These are phyloP conservation scores for Nidularia sp. DNA, from an alignment of 768 basidiomycete species.

Conservation along the genomic window DNA sequence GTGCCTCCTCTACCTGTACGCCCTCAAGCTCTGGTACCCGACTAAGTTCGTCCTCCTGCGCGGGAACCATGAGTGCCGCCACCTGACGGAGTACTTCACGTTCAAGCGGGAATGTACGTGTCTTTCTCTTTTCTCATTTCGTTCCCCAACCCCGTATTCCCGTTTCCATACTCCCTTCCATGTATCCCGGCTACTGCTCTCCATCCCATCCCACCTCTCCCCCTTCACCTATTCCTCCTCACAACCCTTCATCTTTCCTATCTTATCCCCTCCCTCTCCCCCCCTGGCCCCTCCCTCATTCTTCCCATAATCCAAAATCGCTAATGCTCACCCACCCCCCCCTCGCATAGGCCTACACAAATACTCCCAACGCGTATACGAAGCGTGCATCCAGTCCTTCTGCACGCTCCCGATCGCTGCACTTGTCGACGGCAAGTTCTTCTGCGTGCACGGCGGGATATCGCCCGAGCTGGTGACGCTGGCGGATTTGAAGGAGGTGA, in stretches of 20 bases:
- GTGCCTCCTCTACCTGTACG: slow-evolving; percentile 92
- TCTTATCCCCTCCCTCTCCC: slow-evolving; percentile 2
- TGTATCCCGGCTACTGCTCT: too few relatives aligned
- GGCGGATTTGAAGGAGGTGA: slow-evolving; percentile 65
- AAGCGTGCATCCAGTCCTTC: slow-evolving; percentile 90
- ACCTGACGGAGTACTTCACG: slow-evolving; percentile 96
- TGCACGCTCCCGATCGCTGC: slow-evolving; percentile 87
- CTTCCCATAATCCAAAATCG: too few relatives aligned
- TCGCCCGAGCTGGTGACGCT: slow-evolving; percentile 82
- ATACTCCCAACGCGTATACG: slow-evolving; percentile 82
- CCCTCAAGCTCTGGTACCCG: slow-evolving; percentile 90
- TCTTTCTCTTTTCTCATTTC: slow-evolving; percentile 1
- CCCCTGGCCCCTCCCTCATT: not conserved
- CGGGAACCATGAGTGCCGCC: slow-evolving; percentile 96
- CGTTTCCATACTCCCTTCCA: too few relatives aligned
- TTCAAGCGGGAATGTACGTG: slow-evolving; percentile 93
- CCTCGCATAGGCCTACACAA: slow-evolving; percentile 72
- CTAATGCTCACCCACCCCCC: not conserved
- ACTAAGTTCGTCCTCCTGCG: slow-evolving; percentile 78
- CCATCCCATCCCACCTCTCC: too few relatives aligned
- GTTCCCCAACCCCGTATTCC: not conserved
- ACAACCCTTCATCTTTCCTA: not conserved
- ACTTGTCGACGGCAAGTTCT: slow-evolving; percentile 91
- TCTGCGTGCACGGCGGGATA: slow-evolving; percentile 96
- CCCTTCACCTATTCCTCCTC: too few relatives aligned